Conservation (phyloP, 345 rosid species). For the Abelmoschus esculentus region DNA sequence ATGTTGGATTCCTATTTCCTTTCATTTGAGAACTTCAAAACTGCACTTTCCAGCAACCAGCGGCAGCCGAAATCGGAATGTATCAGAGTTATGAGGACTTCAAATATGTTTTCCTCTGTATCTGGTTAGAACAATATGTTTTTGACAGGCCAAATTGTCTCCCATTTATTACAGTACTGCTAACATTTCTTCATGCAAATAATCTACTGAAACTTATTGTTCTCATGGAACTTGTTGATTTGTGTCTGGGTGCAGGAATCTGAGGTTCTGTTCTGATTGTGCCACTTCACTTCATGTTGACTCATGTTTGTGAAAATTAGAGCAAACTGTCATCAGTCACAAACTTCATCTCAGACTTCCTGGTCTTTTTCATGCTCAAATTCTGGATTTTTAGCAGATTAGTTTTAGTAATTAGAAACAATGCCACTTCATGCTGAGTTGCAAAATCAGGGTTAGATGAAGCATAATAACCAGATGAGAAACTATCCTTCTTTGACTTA, state of each 20-base stretch:
- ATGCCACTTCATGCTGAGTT: background rate
- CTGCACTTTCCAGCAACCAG: no score
- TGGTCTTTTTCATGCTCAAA: background rate
- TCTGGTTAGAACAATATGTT: background rate
- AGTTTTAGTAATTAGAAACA: background rate
- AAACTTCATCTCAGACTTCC: background rate
- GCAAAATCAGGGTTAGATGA: background rate
- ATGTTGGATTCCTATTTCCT: no score
- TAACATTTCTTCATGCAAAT: background rate
- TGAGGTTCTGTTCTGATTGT: no score
- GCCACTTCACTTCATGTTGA: no score
- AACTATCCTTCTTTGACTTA: slow-evolving; percentile 6
- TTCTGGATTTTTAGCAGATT: background rate
- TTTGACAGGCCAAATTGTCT: background rate
- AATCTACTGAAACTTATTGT: background rate
- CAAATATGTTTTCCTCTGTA: slow-evolving; percentile 29
- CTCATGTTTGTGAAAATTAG: background rate
- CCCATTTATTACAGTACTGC: no score
- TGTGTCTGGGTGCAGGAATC: no score
- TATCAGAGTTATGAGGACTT: no score
- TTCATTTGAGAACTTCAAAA: no score
- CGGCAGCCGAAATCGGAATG: no score
- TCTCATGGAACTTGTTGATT: no score
- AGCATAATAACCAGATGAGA: background rate
- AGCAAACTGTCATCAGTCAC: background rate